Percentiles rank a stretch among this genome's conserved stretches.
Evolutionary conservation across 1,284 basidiomycete genomes (phyloP).

Genomic region (Lentinula novae-zelandiae): DNA sequence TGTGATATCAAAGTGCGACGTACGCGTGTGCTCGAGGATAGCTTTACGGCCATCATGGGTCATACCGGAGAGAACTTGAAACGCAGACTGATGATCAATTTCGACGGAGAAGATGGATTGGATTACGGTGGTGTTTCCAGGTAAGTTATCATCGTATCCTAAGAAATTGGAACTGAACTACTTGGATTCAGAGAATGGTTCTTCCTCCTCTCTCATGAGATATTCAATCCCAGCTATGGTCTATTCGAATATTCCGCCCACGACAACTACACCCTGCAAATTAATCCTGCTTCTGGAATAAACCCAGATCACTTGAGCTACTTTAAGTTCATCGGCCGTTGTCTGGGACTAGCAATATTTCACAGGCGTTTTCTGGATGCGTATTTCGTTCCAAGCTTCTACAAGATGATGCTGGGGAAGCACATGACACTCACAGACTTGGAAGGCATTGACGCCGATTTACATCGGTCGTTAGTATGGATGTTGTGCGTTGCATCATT

Average conservation of each 20-base stretch:
- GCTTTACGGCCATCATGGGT: slow-evolving; percentile 94
- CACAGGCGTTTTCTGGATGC: slow-evolving; percentile 98
- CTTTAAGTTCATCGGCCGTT: slow-evolving; percentile 98
- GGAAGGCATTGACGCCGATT: slow-evolving; percentile 86
- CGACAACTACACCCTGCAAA: slow-evolving; percentile 99
- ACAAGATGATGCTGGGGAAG: slow-evolving; percentile 97
- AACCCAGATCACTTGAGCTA: slow-evolving; percentile 99
- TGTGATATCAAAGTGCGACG: slow-evolving; percentile 96
- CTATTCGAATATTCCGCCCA: slow-evolving; percentile 99
- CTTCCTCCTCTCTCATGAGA: slow-evolving; percentile 98
- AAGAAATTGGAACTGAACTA: neutral
- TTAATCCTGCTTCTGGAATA: slow-evolving; percentile 96
- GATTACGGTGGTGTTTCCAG: slow-evolving; percentile 98
- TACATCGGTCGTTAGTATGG: slow-evolving; percentile 92
- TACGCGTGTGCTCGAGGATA: slow-evolving; percentile 94
- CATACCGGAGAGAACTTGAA: slow-evolving; percentile 93
- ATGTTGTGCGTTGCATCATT: slow-evolving; percentile 73
- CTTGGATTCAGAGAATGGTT: slow-evolving; percentile 84
- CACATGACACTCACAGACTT: slow-evolving; percentile 83
- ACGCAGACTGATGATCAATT: slow-evolving; percentile 97
- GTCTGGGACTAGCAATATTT: slow-evolving; percentile 95
- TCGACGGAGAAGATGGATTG: slow-evolving; percentile 97
- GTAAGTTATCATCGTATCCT: slow-evolving; percentile 35
- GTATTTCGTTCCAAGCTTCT: slow-evolving; percentile 98
- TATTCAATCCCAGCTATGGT: slow-evolving; percentile 99